phyloP scores from a whole-genome alignment of 768 basidiomycete genomes.

The Tremella fuciformis region DNA sequence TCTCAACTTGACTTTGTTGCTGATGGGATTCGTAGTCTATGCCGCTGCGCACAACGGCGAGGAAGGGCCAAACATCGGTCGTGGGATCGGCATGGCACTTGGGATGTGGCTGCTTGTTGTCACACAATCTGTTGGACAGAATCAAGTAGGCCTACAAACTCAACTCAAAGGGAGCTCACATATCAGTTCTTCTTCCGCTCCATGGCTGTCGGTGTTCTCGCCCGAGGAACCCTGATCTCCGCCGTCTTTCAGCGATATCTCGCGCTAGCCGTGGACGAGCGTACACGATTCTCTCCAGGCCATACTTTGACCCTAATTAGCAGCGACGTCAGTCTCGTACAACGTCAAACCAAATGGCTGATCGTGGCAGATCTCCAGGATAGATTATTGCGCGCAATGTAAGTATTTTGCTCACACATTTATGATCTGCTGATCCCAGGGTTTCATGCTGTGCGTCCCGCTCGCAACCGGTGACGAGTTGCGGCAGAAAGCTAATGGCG shows the following conservation, averaged over 20 bases:
- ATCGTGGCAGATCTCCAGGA: conserved; percentile 32
- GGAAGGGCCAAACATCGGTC: conserved; percentile 40
- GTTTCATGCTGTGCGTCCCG: conserved; percentile 56
- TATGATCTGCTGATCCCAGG: conserved; percentile 14
- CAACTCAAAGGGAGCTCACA: neutral
- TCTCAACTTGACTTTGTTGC: neutral
- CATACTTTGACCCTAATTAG: conserved; percentile 50
- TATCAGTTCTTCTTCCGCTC: conserved; percentile 51
- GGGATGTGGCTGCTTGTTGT: conserved; percentile 44
- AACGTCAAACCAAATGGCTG: neutral
- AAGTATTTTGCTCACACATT: conserved; percentile 14
- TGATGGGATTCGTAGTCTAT: conserved; percentile 25
- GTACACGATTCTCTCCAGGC: conserved; percentile 51
- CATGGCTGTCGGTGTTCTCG: conserved; percentile 45
- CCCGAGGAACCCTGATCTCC: conserved; percentile 44
- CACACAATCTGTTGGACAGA: conserved; percentile 43
- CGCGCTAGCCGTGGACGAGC: conserved; percentile 17
- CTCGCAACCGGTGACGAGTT: neutral
- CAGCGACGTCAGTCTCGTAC: conserved; percentile 59
- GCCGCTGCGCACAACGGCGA: conserved; percentile 29
- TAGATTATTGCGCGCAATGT: conserved; percentile 62
- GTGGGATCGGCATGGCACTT: conserved; percentile 48
- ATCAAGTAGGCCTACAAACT: conserved; percentile 32
- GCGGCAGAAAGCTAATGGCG: conserved; percentile 7
- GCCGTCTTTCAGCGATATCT: conserved; percentile 38